Conservation (phyloP, 768 basidiomycete species). For the Suillus tomentosus region DNA sequence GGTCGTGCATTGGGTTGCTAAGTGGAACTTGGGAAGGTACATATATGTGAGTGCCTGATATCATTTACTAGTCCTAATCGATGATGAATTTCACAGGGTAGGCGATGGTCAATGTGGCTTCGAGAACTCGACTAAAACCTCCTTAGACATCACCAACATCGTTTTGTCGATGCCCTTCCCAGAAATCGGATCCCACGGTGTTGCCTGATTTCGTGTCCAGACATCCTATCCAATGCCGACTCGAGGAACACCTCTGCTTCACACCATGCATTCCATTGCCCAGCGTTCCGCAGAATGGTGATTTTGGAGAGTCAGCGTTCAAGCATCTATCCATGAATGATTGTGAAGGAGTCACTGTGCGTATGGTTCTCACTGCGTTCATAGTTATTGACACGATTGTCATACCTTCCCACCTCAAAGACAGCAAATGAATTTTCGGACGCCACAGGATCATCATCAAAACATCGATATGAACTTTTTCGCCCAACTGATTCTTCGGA, state of each 20-base stretch:
- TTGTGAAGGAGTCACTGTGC: conserved; percentile 26
- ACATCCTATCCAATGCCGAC: conserved; percentile 51
- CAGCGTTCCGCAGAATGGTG: conserved; percentile 21
- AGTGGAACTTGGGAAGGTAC: conserved; percentile 63
- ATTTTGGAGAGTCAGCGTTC: conserved; percentile 19
- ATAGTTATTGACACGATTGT: conserved; percentile 20
- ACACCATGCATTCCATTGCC: conserved; percentile 39
- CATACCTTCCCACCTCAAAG: conserved; percentile 19
- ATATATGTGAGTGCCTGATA: conserved; percentile 49
- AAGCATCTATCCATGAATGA: conserved; percentile 4
- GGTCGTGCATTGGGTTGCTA: conserved; percentile 44
- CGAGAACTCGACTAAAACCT: conserved; percentile 2
- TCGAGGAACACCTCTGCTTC: conserved; percentile 48
- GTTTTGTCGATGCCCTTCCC: conserved; percentile 17
- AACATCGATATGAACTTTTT: conserved; percentile 34
- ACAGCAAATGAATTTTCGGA: conserved; percentile 31
- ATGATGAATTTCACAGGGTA: conserved; percentile 5
- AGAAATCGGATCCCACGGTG: conserved; percentile 14
- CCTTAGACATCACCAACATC: conserved; percentile 31
- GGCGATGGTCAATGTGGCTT: neutral
- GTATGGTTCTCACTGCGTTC: conserved; percentile 16
- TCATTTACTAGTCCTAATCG: conserved; percentile 16
- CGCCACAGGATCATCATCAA: conserved; percentile 25
- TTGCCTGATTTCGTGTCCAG: conserved; percentile 43
- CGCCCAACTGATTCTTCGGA: conserved; percentile 30